Percentiles rank a stretch among this genome's conserved stretches.
phyloP scores from a whole-genome alignment of 805 yeast species.

The Myxozyma melibiosi region DNA sequence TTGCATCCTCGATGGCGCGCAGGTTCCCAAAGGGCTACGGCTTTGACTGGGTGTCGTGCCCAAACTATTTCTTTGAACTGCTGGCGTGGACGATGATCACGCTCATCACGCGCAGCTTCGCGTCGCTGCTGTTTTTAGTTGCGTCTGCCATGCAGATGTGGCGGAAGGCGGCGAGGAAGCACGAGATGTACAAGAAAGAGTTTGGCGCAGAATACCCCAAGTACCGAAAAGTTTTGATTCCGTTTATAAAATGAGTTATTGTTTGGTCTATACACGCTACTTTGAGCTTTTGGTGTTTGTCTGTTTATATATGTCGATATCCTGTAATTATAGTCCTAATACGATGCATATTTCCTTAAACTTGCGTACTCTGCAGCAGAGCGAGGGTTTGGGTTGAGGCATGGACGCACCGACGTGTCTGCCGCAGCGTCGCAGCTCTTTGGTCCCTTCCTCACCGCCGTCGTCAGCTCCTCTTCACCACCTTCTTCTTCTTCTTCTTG shows the following conservation, averaged over 20 bases:
- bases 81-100: slow-evolving; percentile 74
- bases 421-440: background rate
- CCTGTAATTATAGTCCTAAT: background rate
- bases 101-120: slow-evolving; percentile 62
- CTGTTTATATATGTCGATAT: background rate
- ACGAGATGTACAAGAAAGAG: slow-evolving; percentile 63
- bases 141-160: slow-evolving; percentile 84
- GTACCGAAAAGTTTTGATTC: slow-evolving; percentile 76
- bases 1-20: slow-evolving; percentile 46
- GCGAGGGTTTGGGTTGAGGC: background rate
- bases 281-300: background rate
- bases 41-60: slow-evolving; percentile 79
- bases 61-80: slow-evolving; percentile 90
- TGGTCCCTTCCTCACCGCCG: background rate
- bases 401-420: background rate
- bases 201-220: slow-evolving; percentile 81
- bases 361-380: background rate
- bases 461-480: background rate
- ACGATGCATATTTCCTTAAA: background rate
- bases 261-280: background rate
- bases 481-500: slow-evolving; percentile 69
- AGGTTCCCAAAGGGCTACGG: slow-evolving; percentile 83
- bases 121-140: slow-evolving; percentile 63
- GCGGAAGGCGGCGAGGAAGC: slow-evolving; percentile 88
- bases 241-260: slow-evolving; percentile 58